Conservation (phyloP, 1,139 yeast genomes). For the Candida sanyaensis region DNA sequence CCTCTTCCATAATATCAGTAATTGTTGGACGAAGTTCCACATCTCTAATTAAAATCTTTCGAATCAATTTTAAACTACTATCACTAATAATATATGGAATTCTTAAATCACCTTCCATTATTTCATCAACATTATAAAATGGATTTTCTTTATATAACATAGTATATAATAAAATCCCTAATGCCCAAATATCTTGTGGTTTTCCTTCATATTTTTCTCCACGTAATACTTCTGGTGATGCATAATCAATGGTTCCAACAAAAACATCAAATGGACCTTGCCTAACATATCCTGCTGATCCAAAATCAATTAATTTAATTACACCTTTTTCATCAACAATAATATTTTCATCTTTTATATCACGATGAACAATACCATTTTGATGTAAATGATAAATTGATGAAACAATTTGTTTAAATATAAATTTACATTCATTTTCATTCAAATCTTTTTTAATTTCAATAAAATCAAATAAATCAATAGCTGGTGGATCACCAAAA, state of each 20-base stretch:
- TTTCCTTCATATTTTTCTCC: constrained; percentile 90
- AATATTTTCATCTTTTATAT: constrained; percentile 92
- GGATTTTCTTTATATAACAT: constrained; percentile 94
- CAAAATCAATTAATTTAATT: constrained; percentile 89
- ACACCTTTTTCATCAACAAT: constrained; percentile 79
- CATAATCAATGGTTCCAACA: constrained; percentile 96
- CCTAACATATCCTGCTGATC: constrained; percentile 85
- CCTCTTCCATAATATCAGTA: constrained; percentile 64
- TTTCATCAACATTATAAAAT: constrained; percentile 91
- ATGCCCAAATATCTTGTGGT: constrained; percentile 97
- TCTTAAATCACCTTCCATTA: constrained; percentile 83
- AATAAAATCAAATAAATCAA: constrained; percentile 88
- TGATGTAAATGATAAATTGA: constrained; percentile 81
- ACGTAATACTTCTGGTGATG: constrained; percentile 91
- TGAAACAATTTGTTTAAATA: constrained; percentile 76
- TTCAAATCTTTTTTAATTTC: constrained; percentile 80
- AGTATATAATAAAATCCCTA: constrained; percentile 87
- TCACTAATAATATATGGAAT: constrained; percentile 65
- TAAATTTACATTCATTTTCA: constrained; percentile 72
- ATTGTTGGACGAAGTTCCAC: constrained; percentile 69
- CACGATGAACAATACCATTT: constrained; percentile 90
- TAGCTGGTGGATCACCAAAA: constrained; percentile 86
- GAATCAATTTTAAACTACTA: constrained; percentile 59
- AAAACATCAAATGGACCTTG: constrained; percentile 97
- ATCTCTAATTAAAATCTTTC: constrained; percentile 65